Evolutionary conservation across 75 land plant species (phyloP), one percentile per base, ranked within the genome.

Genomic region (Gnetum montanum): DNA sequence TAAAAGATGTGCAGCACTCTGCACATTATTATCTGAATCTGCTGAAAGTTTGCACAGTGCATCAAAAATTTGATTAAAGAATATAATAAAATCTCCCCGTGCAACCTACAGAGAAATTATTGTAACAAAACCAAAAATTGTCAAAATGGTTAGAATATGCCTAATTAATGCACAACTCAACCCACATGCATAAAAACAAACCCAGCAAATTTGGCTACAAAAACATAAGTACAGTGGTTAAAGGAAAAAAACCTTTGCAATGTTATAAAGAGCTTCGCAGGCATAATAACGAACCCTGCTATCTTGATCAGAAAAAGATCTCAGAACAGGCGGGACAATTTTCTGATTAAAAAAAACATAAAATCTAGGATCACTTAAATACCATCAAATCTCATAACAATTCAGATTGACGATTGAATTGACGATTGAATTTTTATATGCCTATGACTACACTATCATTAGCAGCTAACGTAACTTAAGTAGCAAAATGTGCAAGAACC

Each of bases 1-100:
- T 66, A 95, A 62, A 41, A 95, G 99, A 70, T 95, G 99, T 45
- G 99, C 99, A 63, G 99, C 99, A 81, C 86, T 91, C 57, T 95
- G 99, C 33, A 95, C 97, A 84, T 82, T 86, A 36, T 85, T 70
- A 79, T 95, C 97, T 43, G 93, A 76, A 56, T 95, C 99, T 20
- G 93, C 99, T 34, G 99, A 90, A 26, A 95, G 97, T 78, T 95
- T 95, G 70, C 99, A 95, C 31, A 95, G 80, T n/a, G 99, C 97
- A 77, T 90, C 99, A 83, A 95, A 95, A 63, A 95, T 91, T 53
- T 90, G 78, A 62, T 95, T 95, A 58, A 95, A 95, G 62, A 75
- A 90, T 15, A 81, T 38, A 45, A 95, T 90, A 37, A 95, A 87
- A 27, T 95, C 99, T 43, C 97, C 99, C 73, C 99, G 78, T 49